Conservation (phyloP, 352 stramenopile genomes). For the Pythium phragmitis region DNA sequence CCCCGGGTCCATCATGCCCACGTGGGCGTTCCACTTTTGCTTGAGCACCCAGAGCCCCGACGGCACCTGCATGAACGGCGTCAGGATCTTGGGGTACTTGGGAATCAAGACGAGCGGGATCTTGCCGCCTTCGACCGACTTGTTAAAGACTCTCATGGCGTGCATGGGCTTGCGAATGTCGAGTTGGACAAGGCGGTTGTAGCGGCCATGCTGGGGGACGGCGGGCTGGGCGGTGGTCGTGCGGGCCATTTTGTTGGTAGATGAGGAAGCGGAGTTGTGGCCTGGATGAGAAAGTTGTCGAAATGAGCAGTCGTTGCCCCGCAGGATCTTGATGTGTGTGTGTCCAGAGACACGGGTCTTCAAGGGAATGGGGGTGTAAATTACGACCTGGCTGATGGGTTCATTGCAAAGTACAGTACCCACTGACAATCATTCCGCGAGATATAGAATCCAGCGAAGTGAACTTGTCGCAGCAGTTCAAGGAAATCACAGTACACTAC, state of each 20-base stretch:
- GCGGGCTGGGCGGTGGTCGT: not conserved
- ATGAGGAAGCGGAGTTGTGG: not conserved
- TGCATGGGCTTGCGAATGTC: slow-evolving; percentile 57
- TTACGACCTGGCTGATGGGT: not conserved
- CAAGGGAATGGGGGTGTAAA: not conserved
- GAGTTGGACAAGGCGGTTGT: slow-evolving; percentile 53
- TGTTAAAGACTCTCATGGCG: slow-evolving; percentile 55
- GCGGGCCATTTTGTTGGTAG: not conserved
- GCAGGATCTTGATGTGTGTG: not conserved
- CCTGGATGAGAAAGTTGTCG: not conserved
- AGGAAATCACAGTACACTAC: no score
- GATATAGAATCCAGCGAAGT: no score
- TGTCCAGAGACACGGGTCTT: not conserved
- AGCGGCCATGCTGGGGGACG: slow-evolving; percentile 14
- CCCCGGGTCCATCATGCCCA: slow-evolving; percentile 75
- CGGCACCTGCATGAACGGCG: slow-evolving; percentile 50
- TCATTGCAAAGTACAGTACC: not conserved
- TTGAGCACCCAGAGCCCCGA: slow-evolving; percentile 78
- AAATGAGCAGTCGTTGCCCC: slow-evolving; percentile 2
- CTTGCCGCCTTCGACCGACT: slow-evolving; percentile 34
- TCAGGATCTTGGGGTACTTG: slow-evolving; percentile 48
- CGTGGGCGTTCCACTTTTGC: slow-evolving; percentile 83
- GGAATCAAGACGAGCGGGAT: slow-evolving; percentile 72
- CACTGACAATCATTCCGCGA: no score
- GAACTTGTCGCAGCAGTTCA: no score